These are phyloP conservation scores for Phaeosphaeria sp. DNA, from an alignment of 2,329 filamentous ascomycete species.

Conservation along the genomic window DNA sequence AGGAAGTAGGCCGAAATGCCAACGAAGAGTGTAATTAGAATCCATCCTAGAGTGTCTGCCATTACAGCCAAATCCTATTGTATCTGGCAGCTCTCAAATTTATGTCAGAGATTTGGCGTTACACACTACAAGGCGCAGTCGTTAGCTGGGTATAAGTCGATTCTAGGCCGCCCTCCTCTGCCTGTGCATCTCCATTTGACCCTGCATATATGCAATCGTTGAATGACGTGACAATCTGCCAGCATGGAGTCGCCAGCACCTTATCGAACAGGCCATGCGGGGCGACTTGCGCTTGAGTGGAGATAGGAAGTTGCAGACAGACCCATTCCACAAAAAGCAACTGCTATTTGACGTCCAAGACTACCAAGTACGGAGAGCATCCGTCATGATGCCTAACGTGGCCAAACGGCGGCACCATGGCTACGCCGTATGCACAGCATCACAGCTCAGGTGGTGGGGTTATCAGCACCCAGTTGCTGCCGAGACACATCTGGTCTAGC, in stretches of 20 bases:
- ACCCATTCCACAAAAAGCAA: constrained; percentile 17
- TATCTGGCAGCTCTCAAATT: neutral
- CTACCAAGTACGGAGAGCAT: constrained; percentile 9
- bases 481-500: constrained; percentile 29
- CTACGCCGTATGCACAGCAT: constrained; percentile 22
- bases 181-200: neutral
- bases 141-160: constrained; percentile 1
- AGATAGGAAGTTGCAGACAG: constrained; percentile 7
- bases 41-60: constrained; percentile 31
- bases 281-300: constrained; percentile 16
- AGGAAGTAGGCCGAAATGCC: constrained; percentile 35
- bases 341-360: constrained; percentile 9
- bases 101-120: neutral
- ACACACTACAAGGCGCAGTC: neutral
- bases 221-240: constrained; percentile 5
- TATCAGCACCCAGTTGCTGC: constrained; percentile 26
- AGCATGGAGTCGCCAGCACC: constrained; percentile 1
- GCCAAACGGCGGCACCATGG: constrained; percentile 9
- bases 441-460: constrained; percentile 26
- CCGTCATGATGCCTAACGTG: neutral
- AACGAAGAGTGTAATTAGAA: constrained; percentile 42
- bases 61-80: constrained; percentile 1
- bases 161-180: neutral
- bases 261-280: constrained; percentile 18
- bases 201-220: neutral